Conservation (phyloP, 495 filamentous ascomycete genomes). For the Aspergillus funiculosus region DNA sequence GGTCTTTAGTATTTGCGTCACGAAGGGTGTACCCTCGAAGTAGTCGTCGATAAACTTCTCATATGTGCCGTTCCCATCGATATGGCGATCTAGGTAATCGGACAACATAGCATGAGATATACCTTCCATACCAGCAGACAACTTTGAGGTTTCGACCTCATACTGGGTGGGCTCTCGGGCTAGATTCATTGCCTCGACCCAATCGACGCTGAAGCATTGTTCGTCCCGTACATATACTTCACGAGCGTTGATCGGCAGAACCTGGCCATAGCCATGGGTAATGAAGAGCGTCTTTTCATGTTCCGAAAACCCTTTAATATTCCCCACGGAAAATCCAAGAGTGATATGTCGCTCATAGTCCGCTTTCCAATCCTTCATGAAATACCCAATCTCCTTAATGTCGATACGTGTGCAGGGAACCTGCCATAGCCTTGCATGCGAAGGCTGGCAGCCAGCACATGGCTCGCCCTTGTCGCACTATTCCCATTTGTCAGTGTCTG, state of each 20-base stretch:
- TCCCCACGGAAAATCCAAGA: slow-evolving; percentile 80
- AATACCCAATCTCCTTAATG: slow-evolving; percentile 93
- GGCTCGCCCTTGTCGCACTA: slow-evolving; percentile 89
- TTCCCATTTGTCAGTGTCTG: slow-evolving; percentile 3
- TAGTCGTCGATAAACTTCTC: slow-evolving; percentile 90
- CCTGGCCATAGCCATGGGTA: slow-evolving; percentile 85
- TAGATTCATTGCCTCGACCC: slow-evolving; percentile 77
- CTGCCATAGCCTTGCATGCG: slow-evolving; percentile 88
- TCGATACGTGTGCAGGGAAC: slow-evolving; percentile 93
- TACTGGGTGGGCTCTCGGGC: slow-evolving; percentile 67
- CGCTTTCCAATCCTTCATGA: slow-evolving; percentile 97
- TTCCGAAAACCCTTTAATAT: slow-evolving; percentile 86
- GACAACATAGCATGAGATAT: slow-evolving; percentile 68
- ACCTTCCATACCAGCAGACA: slow-evolving; percentile 79
- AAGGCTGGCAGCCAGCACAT: slow-evolving; percentile 86
- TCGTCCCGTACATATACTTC: slow-evolving; percentile 88
- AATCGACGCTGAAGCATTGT: slow-evolving; percentile 85
- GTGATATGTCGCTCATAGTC: slow-evolving; percentile 86
- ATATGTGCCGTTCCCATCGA: slow-evolving; percentile 69
- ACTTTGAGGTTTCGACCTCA: slow-evolving; percentile 74
- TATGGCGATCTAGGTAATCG: slow-evolving; percentile 87
- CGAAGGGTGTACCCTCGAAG: slow-evolving; percentile 87
- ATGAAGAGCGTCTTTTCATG: slow-evolving; percentile 75
- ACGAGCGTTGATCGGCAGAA: slow-evolving; percentile 79
- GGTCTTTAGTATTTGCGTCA: slow-evolving; percentile 91